Base-by-base conservation (phyloP, 139 green algal species). In the Chlamydomonas sp. region DNA sequence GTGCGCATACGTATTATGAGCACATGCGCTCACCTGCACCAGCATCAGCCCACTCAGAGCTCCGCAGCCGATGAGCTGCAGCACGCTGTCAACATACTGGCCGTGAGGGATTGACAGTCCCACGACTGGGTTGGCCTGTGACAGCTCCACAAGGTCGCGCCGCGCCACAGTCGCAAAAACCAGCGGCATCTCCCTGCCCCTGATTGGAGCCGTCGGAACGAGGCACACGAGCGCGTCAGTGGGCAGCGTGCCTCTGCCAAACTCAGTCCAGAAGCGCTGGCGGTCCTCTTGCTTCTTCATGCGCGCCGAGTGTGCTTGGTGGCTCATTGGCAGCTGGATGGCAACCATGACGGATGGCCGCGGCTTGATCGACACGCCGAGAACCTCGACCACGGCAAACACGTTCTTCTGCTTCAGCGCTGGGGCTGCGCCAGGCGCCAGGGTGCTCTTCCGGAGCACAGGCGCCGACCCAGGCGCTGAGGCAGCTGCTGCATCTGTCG, bases 11-110 rank as follows among this genome's bases (percentile, higher is more conserved):
- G n/a, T n/a, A n/a, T n/a, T n/a, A n/a, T n/a, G n/a, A n/a, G n/a
- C n/a, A n/a, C n/a, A n/a, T n/a, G n/a, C n/a, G n/a, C 69, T n/a
- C 58, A 83, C 77, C 73, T 83, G 77, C 33, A 85, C 71, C 43
- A 82, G 66, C 33, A 72, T 69, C 38, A 67, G 66, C 31, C 61
- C 72, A 3, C 29, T 29, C n/a, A 20, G 58, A 13, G n/a, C 59
- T 43, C 30, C 50, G 38, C 34, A 48, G 28, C 37, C 64, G 54
- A 74, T 61, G 30, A 65, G 58, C 68, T 74, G 37, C 71, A 81
- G 59, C 58, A 79, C 33, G 65, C 29, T 28, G 22, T 74, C 70
- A 20, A 48, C 63, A 5, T 76, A n/a, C 31, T 67, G 58, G 0
- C 49, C 58, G 1, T 58, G 57, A 36, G 81, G 63, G 58, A 86